Percentiles rank a stretch among this genome's conserved stretches.
phyloP scores from a whole-genome alignment of 2,329 filamentous ascomycete genomes.

The Alternaria brassicicola region DNA sequence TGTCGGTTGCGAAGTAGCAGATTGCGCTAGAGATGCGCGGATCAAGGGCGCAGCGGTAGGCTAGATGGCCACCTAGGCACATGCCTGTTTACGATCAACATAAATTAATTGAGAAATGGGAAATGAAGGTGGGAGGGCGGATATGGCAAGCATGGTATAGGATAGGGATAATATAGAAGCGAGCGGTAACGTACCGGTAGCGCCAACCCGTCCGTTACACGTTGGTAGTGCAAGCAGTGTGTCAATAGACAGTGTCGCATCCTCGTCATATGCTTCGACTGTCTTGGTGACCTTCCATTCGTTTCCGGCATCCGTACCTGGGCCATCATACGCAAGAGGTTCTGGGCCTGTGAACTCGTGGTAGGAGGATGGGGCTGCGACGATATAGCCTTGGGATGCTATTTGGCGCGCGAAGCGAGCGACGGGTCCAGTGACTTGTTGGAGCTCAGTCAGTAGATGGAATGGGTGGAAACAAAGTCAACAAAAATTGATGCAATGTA shows the following conservation, averaged over 20 bases:
- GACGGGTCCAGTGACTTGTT: slow-evolving; percentile 80
- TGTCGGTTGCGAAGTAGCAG: slow-evolving; percentile 91
- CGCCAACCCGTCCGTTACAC: slow-evolving; percentile 72
- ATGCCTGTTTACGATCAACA: slow-evolving; percentile 55
- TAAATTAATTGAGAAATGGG: background rate
- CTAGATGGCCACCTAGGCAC: slow-evolving; percentile 92
- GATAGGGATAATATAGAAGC: background rate
- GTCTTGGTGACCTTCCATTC: slow-evolving; percentile 86
- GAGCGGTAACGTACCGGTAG: slow-evolving; percentile 32
- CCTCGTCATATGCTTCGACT: slow-evolving; percentile 79
- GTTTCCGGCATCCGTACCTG: slow-evolving; percentile 87
- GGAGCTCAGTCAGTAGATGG: background rate
- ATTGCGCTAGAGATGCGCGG: slow-evolving; percentile 76
- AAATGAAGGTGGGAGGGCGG: background rate
- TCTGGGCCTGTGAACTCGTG: slow-evolving; percentile 91
- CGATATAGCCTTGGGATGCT: slow-evolving; percentile 90
- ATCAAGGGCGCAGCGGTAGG: slow-evolving; percentile 75
- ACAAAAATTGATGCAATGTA: background rate
- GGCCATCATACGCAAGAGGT: slow-evolving; percentile 81
- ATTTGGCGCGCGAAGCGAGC: slow-evolving; percentile 90
- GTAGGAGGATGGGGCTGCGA: slow-evolving; percentile 87
- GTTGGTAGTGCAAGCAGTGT: slow-evolving; percentile 50
- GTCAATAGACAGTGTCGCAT: slow-evolving; percentile 54
- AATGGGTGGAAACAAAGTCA: background rate
- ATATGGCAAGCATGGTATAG: background rate